Evolutionary conservation across 768 basidiomycete species (phyloP).

Genomic region (Boletus bicolor): DNA sequence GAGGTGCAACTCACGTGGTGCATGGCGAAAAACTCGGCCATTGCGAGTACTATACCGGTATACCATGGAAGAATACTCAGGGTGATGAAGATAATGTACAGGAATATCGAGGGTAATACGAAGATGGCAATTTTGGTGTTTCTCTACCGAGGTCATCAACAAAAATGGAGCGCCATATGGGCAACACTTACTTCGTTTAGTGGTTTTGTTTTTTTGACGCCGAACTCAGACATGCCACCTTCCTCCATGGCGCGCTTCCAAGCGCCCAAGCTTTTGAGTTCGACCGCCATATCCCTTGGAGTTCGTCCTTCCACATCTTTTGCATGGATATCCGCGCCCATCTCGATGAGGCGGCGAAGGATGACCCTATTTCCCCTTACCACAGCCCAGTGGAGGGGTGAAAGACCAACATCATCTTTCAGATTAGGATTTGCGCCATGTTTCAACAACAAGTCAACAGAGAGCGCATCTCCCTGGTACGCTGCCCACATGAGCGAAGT

Average conservation of each 20-base stretch:
- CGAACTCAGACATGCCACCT: constrained; percentile 78
- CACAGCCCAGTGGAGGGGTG: constrained; percentile 96
- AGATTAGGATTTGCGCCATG: constrained; percentile 80
- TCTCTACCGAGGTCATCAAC: constrained; percentile 41
- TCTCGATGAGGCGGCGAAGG: constrained; percentile 81
- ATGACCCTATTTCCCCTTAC: constrained; percentile 90
- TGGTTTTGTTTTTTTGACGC: constrained; percentile 59
- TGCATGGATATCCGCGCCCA: constrained; percentile 76
- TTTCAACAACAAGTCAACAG: constrained; percentile 84
- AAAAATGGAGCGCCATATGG: neutral
- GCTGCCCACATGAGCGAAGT: constrained; percentile 98
- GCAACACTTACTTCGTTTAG: constrained; percentile 64
- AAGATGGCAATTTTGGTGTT: constrained; percentile 84
- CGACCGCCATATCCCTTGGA: constrained; percentile 90
- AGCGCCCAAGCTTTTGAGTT: constrained; percentile 86
- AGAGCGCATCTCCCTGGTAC: constrained; percentile 96
- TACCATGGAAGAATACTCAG: constrained; percentile 87
- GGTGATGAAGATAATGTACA: constrained; percentile 83
- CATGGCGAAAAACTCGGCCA: constrained; percentile 89
- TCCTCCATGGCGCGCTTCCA: constrained; percentile 90
- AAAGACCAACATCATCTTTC: constrained; percentile 77
- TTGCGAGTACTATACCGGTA: constrained; percentile 75
- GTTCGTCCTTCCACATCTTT: constrained; percentile 86
- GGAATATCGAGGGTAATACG: constrained; percentile 68
- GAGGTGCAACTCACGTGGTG: constrained; percentile 71